Evolutionary conservation across 1,284 basidiomycete genomes (phyloP), one percentile per base, ranked within the genome.

Genomic region (Ganoderma meredithae): DNA sequence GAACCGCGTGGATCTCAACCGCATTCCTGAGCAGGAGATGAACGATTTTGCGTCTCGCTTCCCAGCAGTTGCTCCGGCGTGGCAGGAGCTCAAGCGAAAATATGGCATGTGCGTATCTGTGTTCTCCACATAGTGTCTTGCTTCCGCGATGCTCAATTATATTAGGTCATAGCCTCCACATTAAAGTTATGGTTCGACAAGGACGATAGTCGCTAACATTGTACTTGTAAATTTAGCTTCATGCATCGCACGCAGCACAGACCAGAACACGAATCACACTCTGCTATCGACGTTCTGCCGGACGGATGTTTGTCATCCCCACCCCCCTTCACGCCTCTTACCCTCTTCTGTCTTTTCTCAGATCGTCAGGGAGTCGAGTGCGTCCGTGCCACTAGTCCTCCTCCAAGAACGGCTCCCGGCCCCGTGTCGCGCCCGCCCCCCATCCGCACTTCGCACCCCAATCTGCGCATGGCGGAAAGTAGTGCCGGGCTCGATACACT

Each of bases 1-100:
- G 92, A 90, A 90, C 75, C 84, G 85, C 62, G 86, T 94, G 68
- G 92, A 94, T 78, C 88, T 93, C 74, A 94, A 94, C 76, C 90
- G 92, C 72, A 90, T 94, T 70, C 88, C 90, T 33, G 92, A 94
- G 78, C 85, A 88, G 68, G 92, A 94, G 76, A 94, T 94, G 92
- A 87, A 87, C 67, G 83, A 85, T 36, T 93, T 94, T 74, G 88
- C 90, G 36, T 76, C 82, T 19, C 82, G 81, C 47, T 84, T 91
- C 73, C 78, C 83, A 47, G 79, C 83, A 15, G 90, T 85, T 43
- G 86, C 84, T 8, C 84, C 90, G 33, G 88, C 89, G 10, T 94
- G 92, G 92, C 79, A 81, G 60, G 88, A 91, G 53, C 80, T 94
- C 67, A 89, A 86, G 78, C 84, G 85, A 79, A 93, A 90, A 77